These are phyloP conservation scores for Bipolaris zeicola DNA, from an alignment of 2,329 filamentous ascomycete genomes.

Conservation along the genomic window DNA sequence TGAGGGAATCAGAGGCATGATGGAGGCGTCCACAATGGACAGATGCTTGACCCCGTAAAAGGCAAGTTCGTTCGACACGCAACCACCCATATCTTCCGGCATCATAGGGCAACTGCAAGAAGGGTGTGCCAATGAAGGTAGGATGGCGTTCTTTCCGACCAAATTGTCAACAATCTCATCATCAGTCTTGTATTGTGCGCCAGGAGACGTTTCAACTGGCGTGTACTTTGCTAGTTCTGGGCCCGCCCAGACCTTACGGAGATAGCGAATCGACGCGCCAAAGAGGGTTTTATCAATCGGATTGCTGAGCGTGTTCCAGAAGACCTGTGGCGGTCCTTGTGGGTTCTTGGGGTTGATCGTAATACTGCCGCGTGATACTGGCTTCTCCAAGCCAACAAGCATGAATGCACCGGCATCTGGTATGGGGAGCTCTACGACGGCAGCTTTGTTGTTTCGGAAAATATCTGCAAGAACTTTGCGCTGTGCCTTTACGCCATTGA, in stretches of 20 bases:
- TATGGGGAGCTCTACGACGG: slow-evolving; percentile 34
- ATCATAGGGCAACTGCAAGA: slow-evolving; percentile 43
- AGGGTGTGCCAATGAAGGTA: slow-evolving; percentile 35
- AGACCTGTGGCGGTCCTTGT: slow-evolving; percentile 33
- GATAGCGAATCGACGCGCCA: slow-evolving; percentile 43
- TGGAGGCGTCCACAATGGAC: slow-evolving; percentile 40
- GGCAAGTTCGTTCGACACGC: slow-evolving; percentile 33
- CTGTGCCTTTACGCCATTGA: slow-evolving; percentile 32
- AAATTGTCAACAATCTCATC: slow-evolving; percentile 32
- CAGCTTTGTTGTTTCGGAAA: slow-evolving; percentile 29
- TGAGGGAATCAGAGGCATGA: slow-evolving; percentile 40
- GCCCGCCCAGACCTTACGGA: slow-evolving; percentile 41
- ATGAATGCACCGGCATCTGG: slow-evolving; percentile 43
- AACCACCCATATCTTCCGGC: slow-evolving; percentile 38
- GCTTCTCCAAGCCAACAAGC: slow-evolving; percentile 43
- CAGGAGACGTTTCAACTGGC: slow-evolving; percentile 32
- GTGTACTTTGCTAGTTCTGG: slow-evolving; percentile 30
- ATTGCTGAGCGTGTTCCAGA: slow-evolving; percentile 39
- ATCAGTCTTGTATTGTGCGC: slow-evolving; percentile 34
- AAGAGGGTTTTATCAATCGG: slow-evolving; percentile 39
- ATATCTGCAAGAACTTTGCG: slow-evolving; percentile 35
- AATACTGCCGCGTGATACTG: slow-evolving; percentile 49
- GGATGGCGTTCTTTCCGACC: slow-evolving; percentile 21
- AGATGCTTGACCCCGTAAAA: slow-evolving; percentile 39
- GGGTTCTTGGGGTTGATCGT: slow-evolving; percentile 33